These are phyloP conservation scores for Thermomyces lanuginosus DNA, from an alignment of 2,329 filamentous ascomycete genomes.

Conservation along the genomic window DNA sequence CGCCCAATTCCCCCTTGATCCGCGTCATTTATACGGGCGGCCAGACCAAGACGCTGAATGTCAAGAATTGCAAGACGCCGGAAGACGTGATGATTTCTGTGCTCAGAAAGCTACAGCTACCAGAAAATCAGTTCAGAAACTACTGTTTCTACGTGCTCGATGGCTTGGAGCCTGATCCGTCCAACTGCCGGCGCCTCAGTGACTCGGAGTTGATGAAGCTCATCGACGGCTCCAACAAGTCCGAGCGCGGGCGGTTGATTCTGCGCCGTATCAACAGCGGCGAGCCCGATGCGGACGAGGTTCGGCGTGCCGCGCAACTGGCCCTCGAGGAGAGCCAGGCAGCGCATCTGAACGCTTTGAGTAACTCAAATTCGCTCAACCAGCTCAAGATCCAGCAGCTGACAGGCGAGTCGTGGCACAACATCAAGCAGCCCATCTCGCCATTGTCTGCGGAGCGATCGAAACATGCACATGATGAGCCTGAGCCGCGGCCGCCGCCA, in stretches of 20 bases:
- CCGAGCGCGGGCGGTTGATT: slow-evolving; percentile 80
- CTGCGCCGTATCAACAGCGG: slow-evolving; percentile 82
- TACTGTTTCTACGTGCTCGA: slow-evolving; percentile 94
- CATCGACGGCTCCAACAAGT: slow-evolving; percentile 68
- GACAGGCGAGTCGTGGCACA: slow-evolving; percentile 72
- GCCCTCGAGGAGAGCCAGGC: slow-evolving; percentile 74
- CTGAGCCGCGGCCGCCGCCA: slow-evolving; percentile 12
- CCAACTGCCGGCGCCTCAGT: slow-evolving; percentile 62
- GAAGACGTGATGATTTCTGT: slow-evolving; percentile 88
- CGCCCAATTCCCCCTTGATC: slow-evolving; percentile 74
- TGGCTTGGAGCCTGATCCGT: slow-evolving; percentile 66
- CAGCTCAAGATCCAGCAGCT: slow-evolving; percentile 80
- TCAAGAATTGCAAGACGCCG: slow-evolving; percentile 75
- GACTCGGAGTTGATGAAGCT: slow-evolving; percentile 83
- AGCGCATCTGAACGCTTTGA: slow-evolving; percentile 46
- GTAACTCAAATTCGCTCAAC: slow-evolving; percentile 53
- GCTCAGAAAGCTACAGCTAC: slow-evolving; percentile 69
- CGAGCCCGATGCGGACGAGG: slow-evolving; percentile 72
- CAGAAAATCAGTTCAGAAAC: slow-evolving; percentile 80
- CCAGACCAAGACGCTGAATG: slow-evolving; percentile 83
- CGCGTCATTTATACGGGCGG: slow-evolving; percentile 85
- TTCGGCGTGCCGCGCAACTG: slow-evolving; percentile 75
- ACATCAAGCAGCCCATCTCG: slow-evolving; percentile 73
- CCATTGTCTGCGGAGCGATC: slow-evolving; percentile 35
- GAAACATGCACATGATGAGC: slow-evolving; percentile 15